Percentiles rank a stretch among this genome's conserved stretches.
Conservation (phyloP, 768 basidiomycete species). For the Vishniacozyma victoriae region DNA sequence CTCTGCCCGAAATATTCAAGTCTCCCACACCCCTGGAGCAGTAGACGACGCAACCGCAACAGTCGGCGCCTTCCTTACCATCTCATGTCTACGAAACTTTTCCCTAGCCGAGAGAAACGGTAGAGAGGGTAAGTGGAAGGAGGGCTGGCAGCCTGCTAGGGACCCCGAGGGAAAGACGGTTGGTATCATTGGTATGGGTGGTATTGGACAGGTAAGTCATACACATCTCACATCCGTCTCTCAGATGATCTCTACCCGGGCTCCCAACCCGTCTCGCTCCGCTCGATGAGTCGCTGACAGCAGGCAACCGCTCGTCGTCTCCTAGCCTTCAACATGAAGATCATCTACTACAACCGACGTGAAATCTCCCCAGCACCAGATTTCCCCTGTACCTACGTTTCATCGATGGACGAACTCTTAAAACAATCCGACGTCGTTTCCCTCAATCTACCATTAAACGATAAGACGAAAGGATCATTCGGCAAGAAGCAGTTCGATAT, state of each 20-base stretch:
- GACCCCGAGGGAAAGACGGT: constrained; percentile 47
- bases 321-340: constrained; percentile 79
- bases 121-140: not conserved
- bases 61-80: constrained; percentile 34
- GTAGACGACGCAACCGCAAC: constrained; percentile 81
- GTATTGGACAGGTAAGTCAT: constrained; percentile 48
- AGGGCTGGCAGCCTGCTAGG: constrained; percentile 30
- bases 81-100: constrained; percentile 29
- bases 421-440: constrained; percentile 72
- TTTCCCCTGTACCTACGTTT: constrained; percentile 68
- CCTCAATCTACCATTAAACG: constrained; percentile 72
- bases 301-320: constrained; percentile 54
- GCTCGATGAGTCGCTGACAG: constrained; percentile 61
- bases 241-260: constrained; percentile 66
- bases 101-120: no score
- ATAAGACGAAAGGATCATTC: constrained; percentile 66
- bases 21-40: constrained; percentile 85
- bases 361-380: constrained; percentile 54
- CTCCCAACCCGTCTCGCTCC: constrained; percentile 64
- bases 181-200: constrained; percentile 50
- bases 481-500: constrained; percentile 68
- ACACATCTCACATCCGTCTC: constrained; percentile 61
- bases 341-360: constrained; percentile 64
- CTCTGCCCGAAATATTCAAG: constrained; percentile 19
- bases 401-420: constrained; percentile 59